Conservation (phyloP, 2,329 filamentous ascomycete genomes). For the Cladophialophora yegresii region DNA sequence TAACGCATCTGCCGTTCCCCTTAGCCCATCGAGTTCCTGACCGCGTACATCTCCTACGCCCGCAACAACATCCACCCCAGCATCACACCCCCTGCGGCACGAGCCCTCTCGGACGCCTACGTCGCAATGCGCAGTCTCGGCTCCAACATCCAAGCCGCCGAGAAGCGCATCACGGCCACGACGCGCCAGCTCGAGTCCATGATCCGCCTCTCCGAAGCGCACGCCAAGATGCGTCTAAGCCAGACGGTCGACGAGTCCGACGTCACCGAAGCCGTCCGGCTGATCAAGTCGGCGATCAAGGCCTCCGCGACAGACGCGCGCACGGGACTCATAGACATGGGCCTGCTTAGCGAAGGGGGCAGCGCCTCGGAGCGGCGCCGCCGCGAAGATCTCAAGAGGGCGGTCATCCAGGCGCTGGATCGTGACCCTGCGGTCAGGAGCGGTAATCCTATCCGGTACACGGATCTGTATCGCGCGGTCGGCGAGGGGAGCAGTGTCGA, state of each 20-base stretch:
- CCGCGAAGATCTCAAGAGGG: constrained; percentile 80
- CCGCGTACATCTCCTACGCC: constrained; percentile 95
- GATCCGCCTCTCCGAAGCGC: constrained; percentile 94
- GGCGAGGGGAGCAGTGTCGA: constrained; percentile 68
- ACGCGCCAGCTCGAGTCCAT: constrained; percentile 96
- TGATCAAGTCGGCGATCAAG: constrained; percentile 93
- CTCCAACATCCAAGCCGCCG: constrained; percentile 78
- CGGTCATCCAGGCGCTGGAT: constrained; percentile 72
- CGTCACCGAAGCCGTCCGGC: constrained; percentile 83
- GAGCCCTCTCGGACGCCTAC: constrained; percentile 82
- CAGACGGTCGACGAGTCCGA: constrained; percentile 74
- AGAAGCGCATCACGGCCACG: constrained; percentile 96
- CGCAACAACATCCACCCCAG: constrained; percentile 80
- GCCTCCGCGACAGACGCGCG: constrained; percentile 93
- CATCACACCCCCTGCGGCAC: constrained; percentile 76
- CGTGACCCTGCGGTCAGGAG: constrained; percentile 51
- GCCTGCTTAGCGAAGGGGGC: constrained; percentile 89
- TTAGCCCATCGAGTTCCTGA: constrained; percentile 90
- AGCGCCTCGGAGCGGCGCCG: constrained; percentile 81
- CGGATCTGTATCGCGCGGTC: constrained; percentile 74
- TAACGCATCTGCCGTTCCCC: constrained; percentile 22
- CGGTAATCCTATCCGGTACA: constrained; percentile 70
- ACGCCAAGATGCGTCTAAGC: constrained; percentile 94
- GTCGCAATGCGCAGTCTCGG: constrained; percentile 94
- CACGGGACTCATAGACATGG: constrained; percentile 94